These are phyloP conservation scores for Alternaria panax DNA, from an alignment of 2,329 filamentous ascomycete genomes.

Conservation along the genomic window DNA sequence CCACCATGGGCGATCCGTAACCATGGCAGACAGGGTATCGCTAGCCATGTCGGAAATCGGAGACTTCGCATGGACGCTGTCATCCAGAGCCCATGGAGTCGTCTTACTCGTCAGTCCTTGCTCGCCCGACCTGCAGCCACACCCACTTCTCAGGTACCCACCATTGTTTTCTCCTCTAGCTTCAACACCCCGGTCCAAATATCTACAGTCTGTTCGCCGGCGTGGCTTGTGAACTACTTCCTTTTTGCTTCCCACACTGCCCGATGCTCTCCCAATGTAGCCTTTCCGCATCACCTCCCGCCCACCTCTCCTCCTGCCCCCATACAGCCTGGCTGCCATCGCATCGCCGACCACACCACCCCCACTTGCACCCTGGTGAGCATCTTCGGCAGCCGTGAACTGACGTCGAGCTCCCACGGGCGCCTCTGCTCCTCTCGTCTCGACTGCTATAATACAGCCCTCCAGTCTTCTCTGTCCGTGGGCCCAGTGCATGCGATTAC, in stretches of 20 bases:
- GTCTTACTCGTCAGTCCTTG: slow-evolving; percentile 34
- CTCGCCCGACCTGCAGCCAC: slow-evolving; percentile 46
- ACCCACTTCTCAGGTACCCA: slow-evolving; percentile 43
- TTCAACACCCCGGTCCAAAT: slow-evolving; percentile 35
- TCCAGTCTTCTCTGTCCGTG: slow-evolving; percentile 26
- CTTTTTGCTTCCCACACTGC: slow-evolving; percentile 40
- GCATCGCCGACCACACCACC: slow-evolving; percentile 30
- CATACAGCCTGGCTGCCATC: slow-evolving; percentile 31
- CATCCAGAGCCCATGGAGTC: slow-evolving; percentile 29
- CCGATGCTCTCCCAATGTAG: slow-evolving; percentile 42
- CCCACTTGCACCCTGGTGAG: slow-evolving; percentile 18
- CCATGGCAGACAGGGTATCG: slow-evolving; percentile 43
- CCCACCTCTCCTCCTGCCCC: slow-evolving; percentile 21
- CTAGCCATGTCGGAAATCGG: slow-evolving; percentile 48
- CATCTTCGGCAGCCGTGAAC: slow-evolving; percentile 25
- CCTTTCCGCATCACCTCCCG: slow-evolving; percentile 33
- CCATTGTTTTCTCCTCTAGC: slow-evolving; percentile 36
- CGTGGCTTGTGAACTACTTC: slow-evolving; percentile 42
- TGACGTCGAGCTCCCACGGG: slow-evolving; percentile 29
- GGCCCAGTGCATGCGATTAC: slow-evolving; percentile 36
- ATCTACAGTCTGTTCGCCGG: slow-evolving; percentile 43
- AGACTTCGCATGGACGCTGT: slow-evolving; percentile 41
- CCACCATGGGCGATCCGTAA: slow-evolving; percentile 49
- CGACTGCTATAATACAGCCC: slow-evolving; percentile 28
- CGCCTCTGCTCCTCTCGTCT: slow-evolving; percentile 24